phyloP scores from a whole-genome alignment of 2,329 filamentous ascomycete genomes.

The Colletotrichum melonis region DNA sequence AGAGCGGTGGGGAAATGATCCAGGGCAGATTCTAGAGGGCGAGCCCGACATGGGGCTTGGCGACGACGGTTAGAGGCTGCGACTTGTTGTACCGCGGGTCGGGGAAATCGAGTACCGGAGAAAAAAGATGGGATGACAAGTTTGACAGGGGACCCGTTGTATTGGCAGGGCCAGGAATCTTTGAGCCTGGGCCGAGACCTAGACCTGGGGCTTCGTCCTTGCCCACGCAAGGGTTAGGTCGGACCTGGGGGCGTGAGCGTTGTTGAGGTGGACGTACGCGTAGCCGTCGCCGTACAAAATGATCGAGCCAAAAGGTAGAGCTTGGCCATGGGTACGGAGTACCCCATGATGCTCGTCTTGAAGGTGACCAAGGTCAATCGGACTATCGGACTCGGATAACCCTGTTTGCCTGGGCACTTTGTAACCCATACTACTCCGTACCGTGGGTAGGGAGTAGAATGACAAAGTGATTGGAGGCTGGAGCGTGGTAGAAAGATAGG shows the following conservation, averaged over 20 bases:
- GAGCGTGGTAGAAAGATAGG: neutral
- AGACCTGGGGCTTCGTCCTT: neutral
- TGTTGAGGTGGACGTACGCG: neutral
- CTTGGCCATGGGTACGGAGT: no score
- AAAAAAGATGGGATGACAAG: slow-evolving; percentile 35
- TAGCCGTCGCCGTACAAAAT: neutral
- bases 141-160: slow-evolving; percentile 21
- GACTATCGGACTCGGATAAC: neutral
- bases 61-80: slow-evolving; percentile 30
- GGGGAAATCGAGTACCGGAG: slow-evolving; percentile 28
- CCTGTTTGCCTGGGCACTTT: neutral
- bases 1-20: neutral
- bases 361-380: neutral
- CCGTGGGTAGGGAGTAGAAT: neutral
- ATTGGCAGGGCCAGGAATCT: slow-evolving; percentile 3
- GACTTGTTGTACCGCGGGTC: slow-evolving; percentile 33
- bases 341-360: neutral
- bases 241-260: neutral
- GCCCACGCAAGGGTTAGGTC: neutral
- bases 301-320: no score
- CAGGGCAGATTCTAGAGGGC: neutral
- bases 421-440: neutral
- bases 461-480: neutral
- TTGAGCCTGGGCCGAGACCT: slow-evolving; percentile 8
- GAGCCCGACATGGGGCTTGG: slow-evolving; percentile 2